Percentiles rank a stretch among this genome's conserved stretches.
These are phyloP conservation scores for Suillus placidus DNA, from an alignment of 768 basidiomycete species.

Conservation along the genomic window DNA sequence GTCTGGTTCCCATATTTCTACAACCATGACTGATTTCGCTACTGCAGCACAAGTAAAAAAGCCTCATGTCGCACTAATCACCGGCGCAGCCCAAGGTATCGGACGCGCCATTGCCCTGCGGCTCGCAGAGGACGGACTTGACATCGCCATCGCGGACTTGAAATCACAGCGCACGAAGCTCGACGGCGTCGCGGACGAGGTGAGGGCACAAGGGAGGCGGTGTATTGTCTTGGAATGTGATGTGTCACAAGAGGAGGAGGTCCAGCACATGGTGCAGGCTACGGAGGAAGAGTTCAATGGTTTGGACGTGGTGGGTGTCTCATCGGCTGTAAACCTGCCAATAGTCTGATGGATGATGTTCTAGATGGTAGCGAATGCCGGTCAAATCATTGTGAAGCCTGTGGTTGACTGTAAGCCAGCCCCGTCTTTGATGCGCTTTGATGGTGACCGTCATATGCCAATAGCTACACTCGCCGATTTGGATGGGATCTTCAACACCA, in stretches of 20 bases:
- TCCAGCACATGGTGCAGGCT: constrained; percentile 37
- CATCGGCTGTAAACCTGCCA: not conserved
- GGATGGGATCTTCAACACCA: not conserved
- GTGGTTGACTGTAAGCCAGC: not conserved
- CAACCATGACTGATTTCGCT: not conserved
- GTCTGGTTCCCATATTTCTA: not conserved
- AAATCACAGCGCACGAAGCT: constrained; percentile 25
- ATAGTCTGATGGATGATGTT: not conserved
- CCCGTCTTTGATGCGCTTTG: not conserved
- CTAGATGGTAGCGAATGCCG: constrained; percentile 5
- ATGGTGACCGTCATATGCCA: not conserved
- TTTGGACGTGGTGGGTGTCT: constrained; percentile 43
- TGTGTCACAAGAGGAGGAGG: constrained; percentile 41
- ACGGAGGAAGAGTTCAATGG: constrained; percentile 37
- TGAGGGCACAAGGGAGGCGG: constrained; percentile 21
- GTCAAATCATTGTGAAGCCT: not conserved
- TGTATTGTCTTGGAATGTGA: constrained; percentile 33
- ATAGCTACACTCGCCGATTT: not conserved
- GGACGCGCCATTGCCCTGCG: constrained; percentile 49
- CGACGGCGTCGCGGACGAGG: constrained; percentile 22
- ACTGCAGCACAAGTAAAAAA: not conserved
- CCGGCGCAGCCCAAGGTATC: constrained; percentile 48
- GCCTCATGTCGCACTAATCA: constrained; percentile 41
- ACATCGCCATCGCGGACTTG: constrained; percentile 47
- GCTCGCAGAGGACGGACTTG: constrained; percentile 48